A percentile compares a stretch with the other conserved stretches of the same genome.
These are phyloP conservation scores for Suhomyces sp. DNA, from an alignment of 805 yeast genomes.

Conservation along the genomic window DNA sequence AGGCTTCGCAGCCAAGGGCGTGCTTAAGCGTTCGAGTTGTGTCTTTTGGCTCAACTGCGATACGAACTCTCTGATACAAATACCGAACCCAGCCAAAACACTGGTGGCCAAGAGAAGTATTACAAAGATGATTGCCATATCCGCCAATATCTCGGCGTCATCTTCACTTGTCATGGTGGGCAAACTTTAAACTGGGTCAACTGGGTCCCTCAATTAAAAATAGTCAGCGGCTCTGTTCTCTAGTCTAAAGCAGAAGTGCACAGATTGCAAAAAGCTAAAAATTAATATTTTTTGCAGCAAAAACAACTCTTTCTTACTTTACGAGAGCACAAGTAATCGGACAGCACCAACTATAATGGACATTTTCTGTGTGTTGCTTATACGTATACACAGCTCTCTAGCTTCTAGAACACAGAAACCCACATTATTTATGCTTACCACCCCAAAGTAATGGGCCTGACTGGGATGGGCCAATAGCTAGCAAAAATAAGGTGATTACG, in stretches of 20 bases:
- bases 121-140: constrained; percentile 24
- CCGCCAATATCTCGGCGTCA: constrained; percentile 13
- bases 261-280: background rate
- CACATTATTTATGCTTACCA: background rate
- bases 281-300: background rate
- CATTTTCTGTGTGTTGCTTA: background rate
- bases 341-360: background rate
- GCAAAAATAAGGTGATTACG: background rate
- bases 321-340: background rate
- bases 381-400: background rate
- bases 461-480: background rate
- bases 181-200: background rate
- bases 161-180: background rate
- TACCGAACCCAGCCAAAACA: constrained; percentile 14
- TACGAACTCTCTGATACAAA: background rate
- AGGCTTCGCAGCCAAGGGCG: background rate
- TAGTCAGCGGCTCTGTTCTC: background rate
- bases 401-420: background rate
- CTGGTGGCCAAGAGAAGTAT: constrained; percentile 19
- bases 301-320: background rate
- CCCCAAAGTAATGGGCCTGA: background rate
- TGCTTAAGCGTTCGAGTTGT: background rate
- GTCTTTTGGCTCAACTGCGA: background rate
- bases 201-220: background rate
- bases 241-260: background rate